These are phyloP conservation scores for Colletotrichum gigasporum DNA, from an alignment of 2,329 filamentous ascomycete species.

Conservation along the genomic window DNA sequence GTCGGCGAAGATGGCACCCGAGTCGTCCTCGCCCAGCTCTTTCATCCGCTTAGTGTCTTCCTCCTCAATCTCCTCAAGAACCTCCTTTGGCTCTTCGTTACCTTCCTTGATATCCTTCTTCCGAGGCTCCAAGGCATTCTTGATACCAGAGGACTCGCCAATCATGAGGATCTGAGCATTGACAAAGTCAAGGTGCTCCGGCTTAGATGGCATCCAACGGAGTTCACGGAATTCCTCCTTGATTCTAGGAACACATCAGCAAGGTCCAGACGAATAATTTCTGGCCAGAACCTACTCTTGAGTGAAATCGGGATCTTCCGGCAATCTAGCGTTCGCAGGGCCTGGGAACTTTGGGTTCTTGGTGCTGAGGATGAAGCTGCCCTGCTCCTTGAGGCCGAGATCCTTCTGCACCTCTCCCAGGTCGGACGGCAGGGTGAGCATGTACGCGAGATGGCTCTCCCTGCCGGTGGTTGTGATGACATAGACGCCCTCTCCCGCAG, in stretches of 20 bases:
- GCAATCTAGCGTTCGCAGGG: slow-evolving; percentile 70
- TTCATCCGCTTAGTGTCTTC: slow-evolving; percentile 77
- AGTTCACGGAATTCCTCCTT: slow-evolving; percentile 76
- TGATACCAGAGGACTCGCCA: slow-evolving; percentile 70
- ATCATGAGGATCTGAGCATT: slow-evolving; percentile 84
- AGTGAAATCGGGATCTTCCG: slow-evolving; percentile 74
- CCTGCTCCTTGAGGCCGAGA: slow-evolving; percentile 75
- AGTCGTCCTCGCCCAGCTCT: slow-evolving; percentile 55
- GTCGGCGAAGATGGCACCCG: slow-evolving; percentile 56
- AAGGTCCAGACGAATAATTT: too few species aligned
- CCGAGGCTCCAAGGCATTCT: slow-evolving; percentile 64
- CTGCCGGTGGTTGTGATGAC: slow-evolving; percentile 77
- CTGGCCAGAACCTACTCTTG: slow-evolving; percentile 69
- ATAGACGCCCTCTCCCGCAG: slow-evolving; percentile 88
- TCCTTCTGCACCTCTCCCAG: slow-evolving; percentile 78
- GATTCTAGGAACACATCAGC: slow-evolving; percentile 61
- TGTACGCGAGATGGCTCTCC: slow-evolving; percentile 81
- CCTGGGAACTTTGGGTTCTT: slow-evolving; percentile 80
- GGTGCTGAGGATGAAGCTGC: slow-evolving; percentile 81
- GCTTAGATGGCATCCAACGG: slow-evolving; percentile 79
- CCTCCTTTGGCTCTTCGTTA: slow-evolving; percentile 73
- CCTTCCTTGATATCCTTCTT: slow-evolving; percentile 65
- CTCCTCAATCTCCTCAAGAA: slow-evolving; percentile 78
- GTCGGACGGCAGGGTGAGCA: slow-evolving; percentile 77
- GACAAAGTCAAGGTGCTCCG: slow-evolving; percentile 77